Conservation (phyloP, 1,284 basidiomycete species). For the Ustilago crameri region DNA sequence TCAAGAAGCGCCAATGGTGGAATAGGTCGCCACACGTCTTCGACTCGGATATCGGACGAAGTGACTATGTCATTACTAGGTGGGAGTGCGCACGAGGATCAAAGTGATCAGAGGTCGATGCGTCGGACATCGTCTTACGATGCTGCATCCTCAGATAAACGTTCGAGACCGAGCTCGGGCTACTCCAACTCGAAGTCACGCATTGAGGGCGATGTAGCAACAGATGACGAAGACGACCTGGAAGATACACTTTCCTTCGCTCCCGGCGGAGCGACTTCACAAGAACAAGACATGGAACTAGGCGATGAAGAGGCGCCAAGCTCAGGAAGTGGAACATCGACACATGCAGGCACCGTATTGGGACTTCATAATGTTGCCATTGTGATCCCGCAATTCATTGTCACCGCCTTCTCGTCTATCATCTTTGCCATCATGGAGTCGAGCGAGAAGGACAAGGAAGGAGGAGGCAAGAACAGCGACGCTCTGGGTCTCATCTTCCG, state of each 20-base stretch:
- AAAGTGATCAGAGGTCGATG: conserved; percentile 5
- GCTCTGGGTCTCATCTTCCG: conserved; percentile 33
- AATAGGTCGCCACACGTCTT: conserved; percentile 3
- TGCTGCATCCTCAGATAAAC: conserved; percentile 9
- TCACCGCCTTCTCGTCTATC: conserved; percentile 83
- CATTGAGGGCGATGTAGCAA: conserved; percentile 5
- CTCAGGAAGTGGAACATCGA: conserved; percentile 8
- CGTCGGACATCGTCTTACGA: conserved; percentile 22
- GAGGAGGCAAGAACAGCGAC: conserved; percentile 20
- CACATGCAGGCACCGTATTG: conserved; percentile 84
- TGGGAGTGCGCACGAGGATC: conserved; percentile 11
- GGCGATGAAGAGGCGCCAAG: not conserved
- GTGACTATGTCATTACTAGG: conserved; percentile 45
- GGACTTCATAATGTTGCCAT: conserved; percentile 77
- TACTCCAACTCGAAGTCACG: conserved; percentile 7
- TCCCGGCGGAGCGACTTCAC: conserved; percentile 1
- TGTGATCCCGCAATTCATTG: conserved; percentile 66
- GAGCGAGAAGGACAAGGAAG: not conserved
- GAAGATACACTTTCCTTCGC: conserved; percentile 15
- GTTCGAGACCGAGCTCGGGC: not conserved
- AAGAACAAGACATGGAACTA: conserved; percentile 2
- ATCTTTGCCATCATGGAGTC: conserved; percentile 68
- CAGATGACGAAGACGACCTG: conserved; percentile 28
- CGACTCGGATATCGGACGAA: conserved; percentile 10
- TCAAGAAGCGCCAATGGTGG: not conserved